Conservation (phyloP, 176 grass and related monocot species). For the Phyllostachys edulis region DNA sequence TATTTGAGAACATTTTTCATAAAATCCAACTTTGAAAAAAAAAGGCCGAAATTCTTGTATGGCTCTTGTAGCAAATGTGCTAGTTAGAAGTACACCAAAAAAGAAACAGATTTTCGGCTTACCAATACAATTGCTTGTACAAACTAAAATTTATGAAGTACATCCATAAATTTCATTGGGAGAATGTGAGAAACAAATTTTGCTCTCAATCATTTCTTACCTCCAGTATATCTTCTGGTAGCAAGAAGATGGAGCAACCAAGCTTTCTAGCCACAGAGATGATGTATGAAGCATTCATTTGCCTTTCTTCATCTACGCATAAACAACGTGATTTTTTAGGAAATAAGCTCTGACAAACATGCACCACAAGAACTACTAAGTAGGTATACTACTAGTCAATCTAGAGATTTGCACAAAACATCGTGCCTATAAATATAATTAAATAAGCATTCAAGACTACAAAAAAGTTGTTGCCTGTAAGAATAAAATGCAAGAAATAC, state of each 20-base stretch:
- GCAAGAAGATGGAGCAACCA: slow-evolving; percentile 95
- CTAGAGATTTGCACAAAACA: slow-evolving; percentile 1
- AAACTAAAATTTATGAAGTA: neutral
- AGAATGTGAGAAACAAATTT: neutral
- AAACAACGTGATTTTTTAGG: slow-evolving; percentile 25
- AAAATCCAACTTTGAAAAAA: neutral
- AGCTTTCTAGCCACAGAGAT: slow-evolving; percentile 97
- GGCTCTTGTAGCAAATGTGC: neutral
- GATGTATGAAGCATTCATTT: slow-evolving; percentile 98
- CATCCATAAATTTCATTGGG: neutral
- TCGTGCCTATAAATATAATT: slow-evolving; percentile 11
- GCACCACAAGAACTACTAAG: neutral
- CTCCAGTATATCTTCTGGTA: slow-evolving; percentile 95
- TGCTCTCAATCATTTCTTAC: slow-evolving; percentile 35
- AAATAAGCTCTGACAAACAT: slow-evolving; percentile 10
- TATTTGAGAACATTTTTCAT: neutral
- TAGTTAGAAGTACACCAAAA: neutral
- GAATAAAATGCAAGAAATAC: neutral
- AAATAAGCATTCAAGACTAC: neutral
- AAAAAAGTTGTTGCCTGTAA: neutral
- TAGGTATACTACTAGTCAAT: neutral
- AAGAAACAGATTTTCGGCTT: neutral
- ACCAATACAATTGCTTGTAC: neutral
- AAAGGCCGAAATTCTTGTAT: neutral
- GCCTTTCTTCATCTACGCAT: slow-evolving; percentile 78